Conservation (phyloP, 1,139 yeast genomes). For the Kluyveromyces sp. region DNA sequence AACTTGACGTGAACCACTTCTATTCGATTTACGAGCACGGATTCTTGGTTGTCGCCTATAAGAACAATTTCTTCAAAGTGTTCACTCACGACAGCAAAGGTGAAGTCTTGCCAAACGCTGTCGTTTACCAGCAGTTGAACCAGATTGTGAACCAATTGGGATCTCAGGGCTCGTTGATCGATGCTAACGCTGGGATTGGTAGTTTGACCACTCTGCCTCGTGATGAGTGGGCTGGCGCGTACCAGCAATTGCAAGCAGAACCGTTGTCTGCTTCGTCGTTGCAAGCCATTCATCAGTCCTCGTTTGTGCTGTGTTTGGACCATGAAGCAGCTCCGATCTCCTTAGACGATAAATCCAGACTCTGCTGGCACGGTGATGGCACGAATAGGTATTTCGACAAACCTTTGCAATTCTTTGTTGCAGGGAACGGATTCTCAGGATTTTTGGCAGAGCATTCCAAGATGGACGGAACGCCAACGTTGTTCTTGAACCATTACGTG, state of each 20-base stretch:
- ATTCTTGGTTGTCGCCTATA: constrained; percentile 64
- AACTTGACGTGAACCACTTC: constrained; percentile 50
- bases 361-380: constrained; percentile 94
- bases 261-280: constrained; percentile 52
- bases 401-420: constrained; percentile 77
- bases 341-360: constrained; percentile 77
- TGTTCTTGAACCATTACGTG: constrained; percentile 75
- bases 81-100: constrained; percentile 55
- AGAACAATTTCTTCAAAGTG: constrained; percentile 79
- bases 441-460: constrained; percentile 94
- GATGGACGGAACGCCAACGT: constrained; percentile 98
- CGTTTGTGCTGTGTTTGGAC: constrained; percentile 79
- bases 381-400: constrained; percentile 87
- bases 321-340: constrained; percentile 59
- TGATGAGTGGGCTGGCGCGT: constrained; percentile 67
- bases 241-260: constrained; percentile 51
- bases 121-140: constrained; percentile 60
- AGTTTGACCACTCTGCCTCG: constrained; percentile 79
- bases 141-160: constrained; percentile 41
- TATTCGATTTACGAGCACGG: constrained; percentile 51
- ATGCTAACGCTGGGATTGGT: constrained; percentile 53
- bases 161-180: constrained; percentile 27
- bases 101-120: constrained; percentile 48
- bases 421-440: constrained; percentile 83
- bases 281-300: constrained; percentile 65